Conservation (phyloP, 352 stramenopile genomes). For the Aphanomyces invadans region DNA sequence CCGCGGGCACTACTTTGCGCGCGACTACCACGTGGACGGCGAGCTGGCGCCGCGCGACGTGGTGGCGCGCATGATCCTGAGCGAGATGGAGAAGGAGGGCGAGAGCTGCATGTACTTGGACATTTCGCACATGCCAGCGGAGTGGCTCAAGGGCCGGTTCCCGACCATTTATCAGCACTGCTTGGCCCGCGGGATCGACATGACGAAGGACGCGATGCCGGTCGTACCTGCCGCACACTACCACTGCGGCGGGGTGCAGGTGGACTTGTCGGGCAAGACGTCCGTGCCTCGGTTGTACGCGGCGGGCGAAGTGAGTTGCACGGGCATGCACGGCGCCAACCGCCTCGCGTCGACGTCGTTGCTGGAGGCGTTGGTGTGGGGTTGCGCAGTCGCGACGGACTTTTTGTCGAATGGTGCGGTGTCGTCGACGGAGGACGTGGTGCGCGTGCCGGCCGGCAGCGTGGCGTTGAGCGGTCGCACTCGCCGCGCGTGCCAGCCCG, state of each 20-base stretch:
- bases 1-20: slow-evolving; percentile 72
- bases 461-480: slow-evolving; percentile 4
- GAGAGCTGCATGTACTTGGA: slow-evolving; percentile 88
- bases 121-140: slow-evolving; percentile 82
- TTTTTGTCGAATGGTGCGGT: slow-evolving; percentile 33
- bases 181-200: slow-evolving; percentile 78
- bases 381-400: slow-evolving; percentile 79
- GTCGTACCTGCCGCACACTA: slow-evolving; percentile 92
- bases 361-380: slow-evolving; percentile 92
- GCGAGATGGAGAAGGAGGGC: slow-evolving; percentile 78
- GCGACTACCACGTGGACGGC: slow-evolving; percentile 87
- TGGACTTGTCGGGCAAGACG: slow-evolving; percentile 82
- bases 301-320: slow-evolving; percentile 90
- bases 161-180: slow-evolving; percentile 83
- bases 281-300: slow-evolving; percentile 81
- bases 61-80: slow-evolving; percentile 87
- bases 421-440: slow-evolving; percentile 1
- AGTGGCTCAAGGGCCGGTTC: slow-evolving; percentile 83
- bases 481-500: neutral
- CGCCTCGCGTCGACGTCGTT: slow-evolving; percentile 90
- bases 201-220: slow-evolving; percentile 84
- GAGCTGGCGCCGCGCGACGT: slow-evolving; percentile 92
- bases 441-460: slow-evolving; percentile 14
- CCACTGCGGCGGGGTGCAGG: slow-evolving; percentile 88
- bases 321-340: slow-evolving; percentile 92